Base-by-base conservation (phyloP, 2,329 filamentous ascomycete species). In the Apiospora phragmitis region DNA sequence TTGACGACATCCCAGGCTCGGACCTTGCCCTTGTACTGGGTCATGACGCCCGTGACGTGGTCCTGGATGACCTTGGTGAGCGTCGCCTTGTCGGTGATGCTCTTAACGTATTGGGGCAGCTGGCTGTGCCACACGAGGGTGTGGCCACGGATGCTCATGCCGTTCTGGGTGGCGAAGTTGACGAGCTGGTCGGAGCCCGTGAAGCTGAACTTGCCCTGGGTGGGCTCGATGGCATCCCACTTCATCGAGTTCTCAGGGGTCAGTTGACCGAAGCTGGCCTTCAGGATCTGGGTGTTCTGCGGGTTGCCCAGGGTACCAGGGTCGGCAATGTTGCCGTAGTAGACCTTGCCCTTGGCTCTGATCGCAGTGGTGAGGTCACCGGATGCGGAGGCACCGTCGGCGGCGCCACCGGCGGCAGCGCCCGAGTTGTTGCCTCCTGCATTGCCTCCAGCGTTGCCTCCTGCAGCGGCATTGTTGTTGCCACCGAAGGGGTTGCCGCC, bases 161-260 rank as follows among this genome's bases (percentile, higher is more conserved):
- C 83, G 79, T 92, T 90, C 66, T 78, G 73, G 1, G 77, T 77
- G 14, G 89, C 90, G 79, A 84, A 92, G 79, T 89, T 80, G 71
- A 91, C 88, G 12, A 91, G 83, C 76, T 85, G 84, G 79, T 92
- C 90, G 16, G 88, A 85, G 26, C 80, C 80, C 14, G 75, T 77
- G 75, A 90, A 91, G 73, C 81, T 89, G 84, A 90, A 93, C 2
- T 74, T 77, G 71, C 85, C 85, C 72, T 83, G 81, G 35, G 72
- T 76, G 42, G 76, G 67, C 75, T 80, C 78, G 69, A 75, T 78
- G 45, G 86, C 81, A 74, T 91, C 88, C 90, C 90, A 93, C 81
- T 93, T 92, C 87, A 92, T 91, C 77, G 85, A 89, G 84, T 93
- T 92, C 83, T 93, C 91, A 2, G 88, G 86, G 0, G 90, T 92